Evolutionary conservation across 371 early-diverging fungal genomes (phyloP), one percentile per base, ranked within the genome.

Genomic region (Mucor irregularis): DNA sequence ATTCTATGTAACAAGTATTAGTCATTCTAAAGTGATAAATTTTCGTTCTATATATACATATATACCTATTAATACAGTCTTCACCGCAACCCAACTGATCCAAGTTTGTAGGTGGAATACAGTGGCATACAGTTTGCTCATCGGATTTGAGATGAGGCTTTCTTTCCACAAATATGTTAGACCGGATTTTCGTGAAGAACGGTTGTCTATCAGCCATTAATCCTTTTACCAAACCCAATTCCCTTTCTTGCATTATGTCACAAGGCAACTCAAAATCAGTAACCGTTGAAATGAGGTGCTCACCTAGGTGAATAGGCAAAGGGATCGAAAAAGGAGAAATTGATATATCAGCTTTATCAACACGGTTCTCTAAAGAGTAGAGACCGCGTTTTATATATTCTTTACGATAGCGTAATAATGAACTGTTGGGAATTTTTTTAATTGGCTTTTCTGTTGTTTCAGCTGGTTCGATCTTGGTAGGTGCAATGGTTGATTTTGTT

Each of bases 131-230:
- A 9, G 38, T 16, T 11, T 22, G 42, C 78, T 66, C 44, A 79
- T 73, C 9, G 67, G 68, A 62, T n/a, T 66, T 70, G 16, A 63
- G 75, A 13, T 75, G 68, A 19, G 87, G 84, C 51, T 83, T 85
- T 17, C 91, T 68, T 60, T 90, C 90, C 0, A 87, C 84, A 69
- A 85, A 91, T 6, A 89, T 80, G 58, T 91, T 82, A 3, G 63
- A 51, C 11, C 58, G 55, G 22, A 82, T 67, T 9, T 63, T 61
- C 10, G 53, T 68, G 39, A 61, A 82, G 7, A 48, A 45, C 5
- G 77, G 67, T 13, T 53, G 26, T 14, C 60, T 39, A 25, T 60
- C 39, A 3, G 51, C 38, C 31, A 47, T 11, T 34, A 66, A 50
- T 40, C 30, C 54, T 56, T 39, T 48, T 19, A 69, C 57, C n/a